A percentile compares a stretch with the other conserved stretches of the same genome.
Evolutionary conservation across 495 filamentous ascomycete genomes (phyloP).

Genomic region (Hyaloscypha bicolor): DNA sequence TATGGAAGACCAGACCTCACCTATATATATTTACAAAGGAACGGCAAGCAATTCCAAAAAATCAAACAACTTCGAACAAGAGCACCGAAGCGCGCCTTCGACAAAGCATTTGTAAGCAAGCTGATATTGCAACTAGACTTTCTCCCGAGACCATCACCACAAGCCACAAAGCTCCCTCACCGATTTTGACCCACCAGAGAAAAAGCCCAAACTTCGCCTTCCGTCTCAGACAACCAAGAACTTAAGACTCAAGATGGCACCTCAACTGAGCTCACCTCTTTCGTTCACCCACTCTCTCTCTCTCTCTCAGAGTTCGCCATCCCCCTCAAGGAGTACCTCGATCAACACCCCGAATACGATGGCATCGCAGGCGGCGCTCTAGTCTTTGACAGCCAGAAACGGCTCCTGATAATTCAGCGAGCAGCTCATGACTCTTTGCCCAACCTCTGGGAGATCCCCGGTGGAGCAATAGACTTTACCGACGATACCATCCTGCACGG

Average conservation of each 20-base stretch:
- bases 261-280: not conserved
- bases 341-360: constrained; percentile 1
- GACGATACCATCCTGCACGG: constrained; percentile 38
- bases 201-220: not conserved
- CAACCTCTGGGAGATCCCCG: constrained; percentile 37
- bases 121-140: too few species aligned
- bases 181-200: too few species aligned
- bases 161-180: too few species aligned
- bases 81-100: too few species aligned
- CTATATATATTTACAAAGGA: too few species aligned
- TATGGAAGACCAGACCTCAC: too few species aligned
- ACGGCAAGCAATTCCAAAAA: too few species aligned
- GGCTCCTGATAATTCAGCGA: constrained; percentile 37
- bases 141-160: too few species aligned
- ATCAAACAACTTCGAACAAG: too few species aligned
- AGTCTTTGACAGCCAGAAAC: not conserved
- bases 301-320: constrained; percentile 3
- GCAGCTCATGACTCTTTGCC: constrained; percentile 34
- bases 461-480: constrained; percentile 36
- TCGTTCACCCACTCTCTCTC: constrained; percentile 3
- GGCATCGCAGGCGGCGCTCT: not conserved
- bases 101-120: too few species aligned
- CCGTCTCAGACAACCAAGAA: not conserved
- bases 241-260: not conserved
- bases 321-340: not conserved